Base-by-base conservation (phyloP, 129 eudicot genomes). In the Pseudognaphalium luteoalbum region DNA sequence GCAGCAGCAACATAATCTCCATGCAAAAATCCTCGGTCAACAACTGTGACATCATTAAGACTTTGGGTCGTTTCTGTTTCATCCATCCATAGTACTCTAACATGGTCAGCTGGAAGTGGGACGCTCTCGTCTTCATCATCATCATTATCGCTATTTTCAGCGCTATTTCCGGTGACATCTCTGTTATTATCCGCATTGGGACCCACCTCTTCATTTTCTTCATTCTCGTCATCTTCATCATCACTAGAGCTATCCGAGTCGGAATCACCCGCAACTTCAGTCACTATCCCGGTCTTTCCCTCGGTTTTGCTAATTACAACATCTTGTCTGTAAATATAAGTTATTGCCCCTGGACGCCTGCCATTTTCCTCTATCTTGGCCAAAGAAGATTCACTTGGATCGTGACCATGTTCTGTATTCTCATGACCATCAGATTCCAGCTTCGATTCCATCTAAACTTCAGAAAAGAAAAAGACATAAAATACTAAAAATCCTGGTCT, bases 1-100 rank as follows among this genome's bases (percentile, higher is more conserved):
- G 88, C 94, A 84, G 97, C 66, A 71, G 97, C 96, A 62, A 95
- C 99, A 82, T 81, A 95, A 86, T 91, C 97, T 52, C 99, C 99
- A 39, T 89, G 97, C 69, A 87, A 76, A 77, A 91, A 95, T 30
- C 87, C 95, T 74, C 99, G 85, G 85, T 95, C 99, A 50, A 89
- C 77, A 33, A 95, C 94, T 8, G 78, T 82, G 63, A 95, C 85
- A 4, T 91, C 96, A 63, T 81, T 81, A 33, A 76, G 77, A 76
- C 57, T 85, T 76, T 89, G 92, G 21, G 84, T 88, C 2, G 92
- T 87, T 84, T 91, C 96, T 11, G 95, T 80, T 64, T 85, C 96
- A 68, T 89, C 97, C 90, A 89, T 83, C 99, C 99, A 95, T 41
- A 89, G 81, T 28, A 95, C 97, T 78, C 96, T 73, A 62, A 95